These are phyloP conservation scores for Ambrosia artemisiifolia DNA, from an alignment of 129 eudicot species.

Conservation along the genomic window DNA sequence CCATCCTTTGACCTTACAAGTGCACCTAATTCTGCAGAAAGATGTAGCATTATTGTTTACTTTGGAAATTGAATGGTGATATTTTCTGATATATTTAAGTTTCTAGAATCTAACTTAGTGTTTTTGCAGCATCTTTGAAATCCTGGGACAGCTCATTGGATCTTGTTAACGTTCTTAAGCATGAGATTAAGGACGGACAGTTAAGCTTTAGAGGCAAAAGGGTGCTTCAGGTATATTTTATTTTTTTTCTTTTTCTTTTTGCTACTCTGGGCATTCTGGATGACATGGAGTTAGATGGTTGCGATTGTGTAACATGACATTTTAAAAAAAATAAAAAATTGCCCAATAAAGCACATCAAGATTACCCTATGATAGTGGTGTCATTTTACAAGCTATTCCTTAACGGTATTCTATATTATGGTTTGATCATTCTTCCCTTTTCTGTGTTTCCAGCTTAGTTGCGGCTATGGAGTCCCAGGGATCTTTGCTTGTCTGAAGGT, in stretches of 20 bases:
- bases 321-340: too few species aligned
- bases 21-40: conserved; percentile 11
- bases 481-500: conserved; percentile 78
- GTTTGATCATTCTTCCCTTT: neutral
- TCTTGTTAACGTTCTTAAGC: conserved; percentile 66
- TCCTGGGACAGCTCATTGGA: conserved; percentile 71
- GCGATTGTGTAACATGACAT: conserved; percentile 3
- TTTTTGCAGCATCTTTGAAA: conserved; percentile 53
- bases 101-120: conserved; percentile 1
- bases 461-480: conserved; percentile 66
- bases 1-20: neutral
- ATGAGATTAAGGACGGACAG: conserved; percentile 80
- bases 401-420: conserved; percentile 4
- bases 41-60: neutral
- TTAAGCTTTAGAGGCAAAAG: conserved; percentile 80
- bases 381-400: neutral
- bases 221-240: conserved; percentile 65
- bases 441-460: conserved; percentile 51
- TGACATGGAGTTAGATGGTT: neutral
- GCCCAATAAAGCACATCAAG: neutral
- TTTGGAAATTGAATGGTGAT: neutral
- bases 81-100: conserved; percentile 7
- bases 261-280: neutral
- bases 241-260: too few species aligned
- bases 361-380: conserved; percentile 5